Evolutionary conservation across 208 protist species (phyloP), one percentile per base, ranked within the genome.

Genomic region (Leishmania turanica): DNA sequence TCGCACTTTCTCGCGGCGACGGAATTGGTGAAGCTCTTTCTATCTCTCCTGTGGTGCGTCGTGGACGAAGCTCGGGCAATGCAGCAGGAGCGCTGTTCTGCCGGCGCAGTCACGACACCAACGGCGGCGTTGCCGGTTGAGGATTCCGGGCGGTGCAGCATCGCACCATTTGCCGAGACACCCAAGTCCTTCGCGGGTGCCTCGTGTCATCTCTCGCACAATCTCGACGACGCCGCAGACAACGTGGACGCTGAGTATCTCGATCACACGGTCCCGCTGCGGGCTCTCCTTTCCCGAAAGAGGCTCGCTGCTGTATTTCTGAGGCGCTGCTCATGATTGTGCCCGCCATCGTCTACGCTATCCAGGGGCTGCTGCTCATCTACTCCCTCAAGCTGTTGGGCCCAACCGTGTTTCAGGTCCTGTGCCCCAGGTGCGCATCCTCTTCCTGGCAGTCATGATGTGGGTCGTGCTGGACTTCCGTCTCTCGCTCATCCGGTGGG

Each of bases 381-480:
- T 17, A 91, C 19, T 84, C 91, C 6, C 81, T 92, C 31, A 68
- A 72, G 51, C 84, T 88, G 64, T 77, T 95, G 51, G 89, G 93
- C 78, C 81, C 91, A 49, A 87, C 89, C 40, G 69, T 91, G 37
- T 95, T 94, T 78, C 89, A 94, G 74, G 82, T 96, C 17, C 76
- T 86, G 56, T 92, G 89, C 74, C 91, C 74, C 91, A 95, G 73
- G 72, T 87, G 34, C 91, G 90, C 78, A 91, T 95, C 56, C 3
- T 94, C 27, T 86, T 89, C 31, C 88, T 87, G 27, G 91, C 89
- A 2, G 3, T 94, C 17, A 81, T 95, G 62, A 89, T 89, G 82
- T 56, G 74, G 27, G 60, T 75, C 8, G 72, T 82, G 31, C 49
- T 92, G 66, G 66, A 78, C 72, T 65, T 80, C 24, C 49, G 54